Percentiles rank a stretch among this genome's conserved stretches.
These are phyloP conservation scores for Fusarium sambucinum DNA, from an alignment of 2,329 filamentous ascomycete genomes.

Conservation along the genomic window DNA sequence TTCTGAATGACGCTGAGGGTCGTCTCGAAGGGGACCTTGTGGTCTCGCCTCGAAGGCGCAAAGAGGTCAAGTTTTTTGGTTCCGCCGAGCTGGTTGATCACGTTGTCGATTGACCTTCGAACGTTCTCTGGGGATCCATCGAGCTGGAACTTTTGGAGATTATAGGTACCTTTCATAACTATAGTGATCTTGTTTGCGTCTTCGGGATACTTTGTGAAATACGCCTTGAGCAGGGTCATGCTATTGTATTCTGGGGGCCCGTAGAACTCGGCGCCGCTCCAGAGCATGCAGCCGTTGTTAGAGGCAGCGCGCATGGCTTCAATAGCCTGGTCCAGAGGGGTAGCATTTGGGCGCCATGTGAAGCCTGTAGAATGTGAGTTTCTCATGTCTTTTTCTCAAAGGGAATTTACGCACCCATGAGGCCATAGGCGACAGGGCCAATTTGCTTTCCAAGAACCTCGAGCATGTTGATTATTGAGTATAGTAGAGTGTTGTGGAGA, in stretches of 20 bases:
- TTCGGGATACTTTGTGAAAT: slow-evolving; percentile 73
- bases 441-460: slow-evolving; percentile 58
- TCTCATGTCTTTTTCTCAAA: neutral
- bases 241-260: slow-evolving; percentile 68
- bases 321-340: slow-evolving; percentile 62
- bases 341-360: slow-evolving; percentile 57
- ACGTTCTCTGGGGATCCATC: slow-evolving; percentile 67
- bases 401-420: slow-evolving; percentile 59
- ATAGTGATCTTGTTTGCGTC: slow-evolving; percentile 72
- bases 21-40: slow-evolving; percentile 58
- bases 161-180: slow-evolving; percentile 70
- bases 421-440: slow-evolving; percentile 65
- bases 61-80: slow-evolving; percentile 72
- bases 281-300: slow-evolving; percentile 60
- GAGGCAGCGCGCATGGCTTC: slow-evolving; percentile 68
- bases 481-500: neutral
- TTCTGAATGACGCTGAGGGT: slow-evolving; percentile 58
- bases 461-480: slow-evolving; percentile 31
- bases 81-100: slow-evolving; percentile 63
- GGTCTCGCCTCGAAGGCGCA: slow-evolving; percentile 68
- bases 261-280: slow-evolving; percentile 76
- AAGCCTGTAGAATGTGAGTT: slow-evolving; percentile 51
- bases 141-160: slow-evolving; percentile 52
- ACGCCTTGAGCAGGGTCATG: slow-evolving; percentile 70
- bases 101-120: slow-evolving; percentile 69